Evolutionary conservation across 345 rosid genomes (phyloP), one percentile per base, ranked within the genome.

Genomic region (Passiflora organensis): DNA sequence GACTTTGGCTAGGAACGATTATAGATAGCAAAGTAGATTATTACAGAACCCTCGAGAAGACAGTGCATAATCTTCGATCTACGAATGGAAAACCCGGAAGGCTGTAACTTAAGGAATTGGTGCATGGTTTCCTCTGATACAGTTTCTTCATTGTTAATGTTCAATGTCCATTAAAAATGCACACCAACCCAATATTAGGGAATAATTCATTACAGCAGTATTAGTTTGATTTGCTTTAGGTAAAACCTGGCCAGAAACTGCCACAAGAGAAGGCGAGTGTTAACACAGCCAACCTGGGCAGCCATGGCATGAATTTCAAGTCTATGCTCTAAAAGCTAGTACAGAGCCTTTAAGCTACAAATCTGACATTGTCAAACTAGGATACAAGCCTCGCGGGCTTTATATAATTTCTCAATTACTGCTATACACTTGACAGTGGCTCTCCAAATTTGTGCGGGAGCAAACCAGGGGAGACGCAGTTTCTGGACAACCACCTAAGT

Each of bases 211-310:
- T 55, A 56, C 56, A 70, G 53, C 37, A 63, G 58, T 39, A 49
- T 39, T 23, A 60, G 74, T 68, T 61, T 59, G 42, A 59, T 59
- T 68, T 46, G 47, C 4, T 25, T 48, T 48, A 58, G 44, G 57
- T 56, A 63, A 63, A 72, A 55, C 59, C 58, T 55, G 63, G 67
- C 72, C 78, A 78, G 76, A 74, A 82, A 83, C 91, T 87, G 91
- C 95, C 95, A 75, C 97, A 43, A 84, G 97, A 79, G 95, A 84
- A 84, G 90, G 93, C 85, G 60, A 65, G 74, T 73, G 46, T 72
- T 70, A 41, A 80, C 75, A 62, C 71, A 68, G 79, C 97, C 97
- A 78, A 83, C 97, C 95, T 90, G 97, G 97, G 97, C 95, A 87
- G 84, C 73, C 81, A 77, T 71, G 78, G 67, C 66, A 72, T 58